Evolutionary conservation across 495 filamentous ascomycete species (phyloP), one percentile per base, ranked within the genome.

Genomic region (Coniosporium apollinis): DNA sequence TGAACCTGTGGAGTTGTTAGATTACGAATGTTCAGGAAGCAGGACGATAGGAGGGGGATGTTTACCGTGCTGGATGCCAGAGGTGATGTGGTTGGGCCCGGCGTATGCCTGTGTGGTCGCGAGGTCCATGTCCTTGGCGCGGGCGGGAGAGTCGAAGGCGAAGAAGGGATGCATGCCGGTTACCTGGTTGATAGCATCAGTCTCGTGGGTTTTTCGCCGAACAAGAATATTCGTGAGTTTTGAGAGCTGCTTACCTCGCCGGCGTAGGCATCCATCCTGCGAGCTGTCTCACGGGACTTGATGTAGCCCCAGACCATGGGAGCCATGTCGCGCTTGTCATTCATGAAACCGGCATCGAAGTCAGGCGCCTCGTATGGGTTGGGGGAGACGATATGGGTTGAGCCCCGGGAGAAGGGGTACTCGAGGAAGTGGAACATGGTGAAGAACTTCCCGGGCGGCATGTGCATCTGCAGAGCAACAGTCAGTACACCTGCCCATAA

Each of bases 291-390:
- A 19, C 80, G 72, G n/a, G 74, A 80, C 52, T 82, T 83, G 54
- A 83, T 83, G 52, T 89, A 86, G 0, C 70, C 76, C 80, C 81
- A 86, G 3, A 84, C 75, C 75, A 84, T 79, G 7, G 79, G 76
- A 3, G 68, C 74, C 76, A 85, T 82, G 47, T 86, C 80, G 18
- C 79, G 66, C 53, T 80, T 72, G 51, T 86, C 78, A 43, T 79
- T 85, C 78, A 86, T 82, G 58, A 85, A 87, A 17, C 79, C 79
- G 3, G 79, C 70, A 52, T 86, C 80, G 43, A 87, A 86, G 53
- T 85, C 79, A 1, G 79, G 79, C 5, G 59, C 57, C 30, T 74
- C 79, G 47, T 85, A 85, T 8, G 75, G 74, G 36, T 81, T 70
- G 0, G 78, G 54, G 0, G 71, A 78, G 19, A 67, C 63, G 53